These are phyloP conservation scores for Phoma sp. DNA, from an alignment of 2,329 filamentous ascomycete species.

Conservation along the genomic window DNA sequence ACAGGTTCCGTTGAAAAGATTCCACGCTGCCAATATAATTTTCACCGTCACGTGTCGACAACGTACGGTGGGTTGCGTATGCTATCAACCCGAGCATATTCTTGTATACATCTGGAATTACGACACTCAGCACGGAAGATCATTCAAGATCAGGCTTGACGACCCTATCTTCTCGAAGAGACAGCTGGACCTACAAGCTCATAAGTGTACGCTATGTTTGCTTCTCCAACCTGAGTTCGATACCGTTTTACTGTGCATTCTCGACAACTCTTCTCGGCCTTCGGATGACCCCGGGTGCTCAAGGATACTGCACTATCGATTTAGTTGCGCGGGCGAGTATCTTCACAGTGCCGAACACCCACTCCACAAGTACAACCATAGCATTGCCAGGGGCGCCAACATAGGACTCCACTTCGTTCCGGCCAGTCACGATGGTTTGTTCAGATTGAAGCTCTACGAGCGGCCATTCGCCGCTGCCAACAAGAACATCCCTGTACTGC, in stretches of 20 bases:
- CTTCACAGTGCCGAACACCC: background rate
- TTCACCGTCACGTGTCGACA: constrained; percentile 24
- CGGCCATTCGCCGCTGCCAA: background rate
- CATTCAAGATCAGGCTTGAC: constrained; percentile 25
- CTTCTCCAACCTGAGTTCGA: constrained; percentile 22
- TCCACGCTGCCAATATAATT: constrained; percentile 27
- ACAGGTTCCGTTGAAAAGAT: constrained; percentile 22
- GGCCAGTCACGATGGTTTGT: constrained; percentile 8
- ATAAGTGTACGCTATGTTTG: background rate
- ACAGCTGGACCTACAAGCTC: too few species aligned
- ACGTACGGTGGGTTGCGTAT: constrained; percentile 34
- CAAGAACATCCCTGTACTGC: background rate
- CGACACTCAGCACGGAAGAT: constrained; percentile 30
- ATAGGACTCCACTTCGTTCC: background rate
- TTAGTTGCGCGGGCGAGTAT: constrained; percentile 24
- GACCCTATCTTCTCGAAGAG: background rate
- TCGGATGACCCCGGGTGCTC: background rate
- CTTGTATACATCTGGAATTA: constrained; percentile 41
- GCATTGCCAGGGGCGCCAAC: background rate
- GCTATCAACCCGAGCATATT: background rate
- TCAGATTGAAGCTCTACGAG: background rate
- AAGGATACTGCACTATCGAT: constrained; percentile 2
- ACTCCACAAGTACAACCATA: background rate
- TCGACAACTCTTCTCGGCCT: background rate
- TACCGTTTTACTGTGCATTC: constrained; percentile 16